Evolutionary conservation across 1,284 basidiomycete genomes (phyloP), one percentile per base, ranked within the genome.

Genomic region (Agroathelia rolfsii): DNA sequence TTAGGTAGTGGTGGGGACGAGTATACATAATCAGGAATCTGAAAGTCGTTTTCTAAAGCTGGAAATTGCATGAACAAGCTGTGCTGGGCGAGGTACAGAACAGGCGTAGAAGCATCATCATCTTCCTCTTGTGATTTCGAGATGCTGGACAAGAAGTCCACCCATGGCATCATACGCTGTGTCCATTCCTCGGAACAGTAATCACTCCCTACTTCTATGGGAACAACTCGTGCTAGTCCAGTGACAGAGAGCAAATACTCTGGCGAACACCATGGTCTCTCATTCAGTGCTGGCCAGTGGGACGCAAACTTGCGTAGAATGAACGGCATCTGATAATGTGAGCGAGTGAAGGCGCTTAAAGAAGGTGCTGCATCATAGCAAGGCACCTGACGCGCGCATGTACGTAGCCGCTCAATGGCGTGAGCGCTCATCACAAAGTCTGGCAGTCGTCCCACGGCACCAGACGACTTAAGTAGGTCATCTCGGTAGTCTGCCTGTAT

Each of bases 21-120:
- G 50, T 86, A 95, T 15, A 88, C 80, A 49, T 93, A 92, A 53
- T 96, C 92, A 0, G 94, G 93, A 5, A 86, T 47, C 8, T 70
- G 41, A 30, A 94, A 74, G 49, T 97, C 94, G 7, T 64, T 56
- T 32, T 69, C 63, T 17, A 98, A 64, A 1, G 56, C 52, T 1
- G 89, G 90, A 45, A 97, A 90, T 52, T 98, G 94, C 17, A 59
- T 64, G 41, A 93, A 67, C 5, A 98, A 68, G 42, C 77, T 71
- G 55, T 97, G 81, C 49, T 98, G 94, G 0, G 94, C 94, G 20
- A 97, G 73, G 54, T 98, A 98, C n/a, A 81, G 48, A 9, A 64
- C 48, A 2, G 62, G 51, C 14, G 41, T 43, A 20, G 43, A 34
- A 25, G 43, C 24, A 3, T 39, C 34, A n/a, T 41, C 29, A 20